Conservation (phyloP, 805 yeast genomes). For the Starmerella sirachaensis region DNA sequence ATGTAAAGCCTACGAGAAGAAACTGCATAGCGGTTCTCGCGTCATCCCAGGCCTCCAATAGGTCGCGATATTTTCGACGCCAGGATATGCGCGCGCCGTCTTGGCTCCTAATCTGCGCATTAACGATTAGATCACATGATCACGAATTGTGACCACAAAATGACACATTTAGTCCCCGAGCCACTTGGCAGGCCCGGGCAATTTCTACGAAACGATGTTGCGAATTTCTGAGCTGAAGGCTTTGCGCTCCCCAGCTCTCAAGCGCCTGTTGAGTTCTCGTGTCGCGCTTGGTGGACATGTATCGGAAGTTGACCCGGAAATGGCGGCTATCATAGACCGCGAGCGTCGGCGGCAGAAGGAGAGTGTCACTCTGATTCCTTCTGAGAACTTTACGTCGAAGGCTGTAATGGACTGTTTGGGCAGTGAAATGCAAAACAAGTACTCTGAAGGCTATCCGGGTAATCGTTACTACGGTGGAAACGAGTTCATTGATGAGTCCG, state of each 20-base stretch:
- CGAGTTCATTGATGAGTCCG: slow-evolving; percentile 85
- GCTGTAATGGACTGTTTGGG: slow-evolving; percentile 92
- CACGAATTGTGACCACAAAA: too few species aligned
- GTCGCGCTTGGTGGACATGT: slow-evolving; percentile 17
- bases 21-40: too few species aligned
- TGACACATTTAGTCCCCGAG: too few species aligned
- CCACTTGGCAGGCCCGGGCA: too few species aligned
- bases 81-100: too few species aligned
- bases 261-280: slow-evolving; percentile 17
- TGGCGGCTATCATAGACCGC: slow-evolving; percentile 58
- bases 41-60: too few species aligned
- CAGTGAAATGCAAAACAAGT: slow-evolving; percentile 93
- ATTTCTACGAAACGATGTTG: background rate
- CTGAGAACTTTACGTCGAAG: slow-evolving; percentile 91
- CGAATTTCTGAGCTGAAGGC: background rate
- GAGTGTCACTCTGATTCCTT: slow-evolving; percentile 84
- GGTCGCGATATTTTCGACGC: too few species aligned
- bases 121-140: too few species aligned
- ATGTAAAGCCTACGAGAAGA: too few species aligned
- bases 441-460: slow-evolving; percentile 97
- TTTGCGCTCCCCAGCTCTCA: background rate
- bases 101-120: too few species aligned
- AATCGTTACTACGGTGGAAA: slow-evolving; percentile 98
- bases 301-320: slow-evolving; percentile 55
- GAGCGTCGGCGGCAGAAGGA: slow-evolving; percentile 82